Evolutionary conservation across 768 basidiomycete species (phyloP).

Genomic region (Trametes elegans): DNA sequence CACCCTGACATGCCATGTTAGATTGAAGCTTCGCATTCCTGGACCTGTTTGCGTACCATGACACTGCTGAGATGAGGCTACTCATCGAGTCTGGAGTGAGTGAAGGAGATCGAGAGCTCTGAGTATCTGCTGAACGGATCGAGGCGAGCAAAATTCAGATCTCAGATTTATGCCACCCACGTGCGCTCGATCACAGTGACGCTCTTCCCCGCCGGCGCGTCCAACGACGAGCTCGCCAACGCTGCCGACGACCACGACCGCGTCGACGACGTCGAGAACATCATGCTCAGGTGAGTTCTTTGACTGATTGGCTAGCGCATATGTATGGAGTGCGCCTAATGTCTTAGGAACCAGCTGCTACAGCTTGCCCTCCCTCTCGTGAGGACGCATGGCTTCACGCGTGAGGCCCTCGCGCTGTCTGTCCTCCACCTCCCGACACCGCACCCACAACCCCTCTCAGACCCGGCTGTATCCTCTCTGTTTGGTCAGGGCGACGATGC

Average conservation of each 20-base stretch:
- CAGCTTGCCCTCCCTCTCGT: slow-evolving; percentile 65
- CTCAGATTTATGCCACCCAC: slow-evolving; percentile 29
- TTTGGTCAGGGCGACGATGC: slow-evolving; percentile 73
- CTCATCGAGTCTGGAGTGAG: slow-evolving; percentile 55
- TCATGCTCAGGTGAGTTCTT: slow-evolving; percentile 7
- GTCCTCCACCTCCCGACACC: slow-evolving; percentile 52
- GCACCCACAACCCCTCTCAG: slow-evolving; percentile 61
- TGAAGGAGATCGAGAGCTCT: slow-evolving; percentile 32
- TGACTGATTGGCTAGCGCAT: too few species aligned
- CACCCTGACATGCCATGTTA: slow-evolving; percentile 47
- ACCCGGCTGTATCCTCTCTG: slow-evolving; percentile 65
- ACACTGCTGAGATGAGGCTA: slow-evolving; percentile 69
- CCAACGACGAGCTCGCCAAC: slow-evolving; percentile 26
- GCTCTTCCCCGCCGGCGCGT: slow-evolving; percentile 20
- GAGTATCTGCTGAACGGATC: slow-evolving; percentile 23
- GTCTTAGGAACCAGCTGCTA: slow-evolving; percentile 41
- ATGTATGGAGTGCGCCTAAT: slow-evolving; percentile 10
- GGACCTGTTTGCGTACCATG: slow-evolving; percentile 41
- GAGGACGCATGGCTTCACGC: slow-evolving; percentile 68
- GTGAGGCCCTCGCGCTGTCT: slow-evolving; percentile 63
- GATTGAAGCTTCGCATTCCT: neutral
- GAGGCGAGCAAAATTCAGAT: slow-evolving; percentile 6
- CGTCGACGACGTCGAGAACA: slow-evolving; percentile 41
- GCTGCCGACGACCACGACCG: slow-evolving; percentile 50
- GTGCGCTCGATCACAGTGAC: slow-evolving; percentile 63